A percentile compares a stretch with the other conserved stretches of the same genome.
Evolutionary conservation across 1,139 yeast species (phyloP).

Genomic region (Taphrina confusa): DNA sequence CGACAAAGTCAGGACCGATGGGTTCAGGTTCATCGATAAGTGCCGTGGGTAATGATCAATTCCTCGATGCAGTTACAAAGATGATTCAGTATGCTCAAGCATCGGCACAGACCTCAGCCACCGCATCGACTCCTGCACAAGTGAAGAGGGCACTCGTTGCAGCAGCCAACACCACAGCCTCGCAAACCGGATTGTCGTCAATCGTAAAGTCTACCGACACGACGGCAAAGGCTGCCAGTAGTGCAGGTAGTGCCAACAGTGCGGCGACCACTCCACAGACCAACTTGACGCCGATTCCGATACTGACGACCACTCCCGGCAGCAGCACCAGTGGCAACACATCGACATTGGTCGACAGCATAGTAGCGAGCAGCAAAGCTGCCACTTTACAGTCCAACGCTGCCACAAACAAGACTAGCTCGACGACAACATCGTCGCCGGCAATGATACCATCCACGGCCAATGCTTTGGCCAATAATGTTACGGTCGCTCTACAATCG

Average conservation of each 20-base stretch:
- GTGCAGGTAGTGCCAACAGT: too few species aligned
- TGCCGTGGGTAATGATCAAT: neutral
- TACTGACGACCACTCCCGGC: neutral
- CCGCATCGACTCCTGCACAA: neutral
- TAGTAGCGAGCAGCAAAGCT: neutral
- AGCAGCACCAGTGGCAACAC: neutral
- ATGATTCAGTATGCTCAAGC: neutral
- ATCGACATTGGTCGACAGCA: neutral
- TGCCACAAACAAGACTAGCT: neutral
- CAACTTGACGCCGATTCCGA: neutral
- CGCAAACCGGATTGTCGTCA: neutral
- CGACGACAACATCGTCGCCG: too few species aligned
- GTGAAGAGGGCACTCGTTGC: neutral
- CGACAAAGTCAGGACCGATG: too few species aligned
- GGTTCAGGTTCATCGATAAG: too few species aligned
- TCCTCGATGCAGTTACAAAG: neutral
- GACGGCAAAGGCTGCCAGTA: neutral
- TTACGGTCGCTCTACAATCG: too few species aligned
- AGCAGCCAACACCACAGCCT: neutral
- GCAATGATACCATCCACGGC: too few species aligned
- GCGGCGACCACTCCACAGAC: constrained; percentile 3
- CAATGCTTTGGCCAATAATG: too few species aligned
- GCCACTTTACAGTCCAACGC: neutral
- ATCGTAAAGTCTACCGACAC: neutral
- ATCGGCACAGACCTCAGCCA: neutral